Evolutionary conservation across 768 basidiomycete species (phyloP), one percentile per base, ranked within the genome.

Genomic region (Lactarius tabidus): DNA sequence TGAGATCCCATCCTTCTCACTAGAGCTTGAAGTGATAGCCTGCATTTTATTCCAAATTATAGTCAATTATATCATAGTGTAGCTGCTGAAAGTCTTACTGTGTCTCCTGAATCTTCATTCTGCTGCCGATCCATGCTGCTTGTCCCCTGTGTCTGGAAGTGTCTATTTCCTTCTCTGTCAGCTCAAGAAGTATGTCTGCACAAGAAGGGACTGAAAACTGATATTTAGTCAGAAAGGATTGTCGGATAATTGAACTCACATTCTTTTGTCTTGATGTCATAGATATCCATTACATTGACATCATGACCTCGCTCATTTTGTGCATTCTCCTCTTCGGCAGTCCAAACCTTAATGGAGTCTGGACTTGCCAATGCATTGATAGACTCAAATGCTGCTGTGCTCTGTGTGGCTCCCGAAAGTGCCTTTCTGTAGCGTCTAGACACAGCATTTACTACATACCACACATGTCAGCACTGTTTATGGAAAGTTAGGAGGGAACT

Each of bases 61-160:
- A 6, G 35, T 56, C 17, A 51, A 31, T n/a, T 35, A 12, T 18
- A 4, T 28, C 15, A 10, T 15, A 6, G 28, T 3, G 10, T 18
- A 54, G 9, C 6, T 63, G 28, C 31, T 6, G 1, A 43, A 39
- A 55, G 17, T 1, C 55, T 17, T 48, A 63, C 62, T 63, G 55
- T 12, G 20, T 55, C 23, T 63, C 62, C n/a, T 63, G 62, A 26
- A 63, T 45, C 7, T 57, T 55, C 12, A 63, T 4, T 33, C 33
- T 28, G 6, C 18, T 35, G 12, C 17, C 18, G 18, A 63, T 26
- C 62, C 55, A 63, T 51, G 62, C 33, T 14, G 38, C 38, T 29
- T 57, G 29, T 36, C 41, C 29, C n/a, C 29, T 33, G 18, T 12
- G 29, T 18, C 28, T 29, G 2, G 31, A 51, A 3, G 15, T 17